Evolutionary conservation across 169 alveolate genomes (phyloP), one percentile per base, ranked within the genome.

Genomic region (Plasmodium yoelii): DNA sequence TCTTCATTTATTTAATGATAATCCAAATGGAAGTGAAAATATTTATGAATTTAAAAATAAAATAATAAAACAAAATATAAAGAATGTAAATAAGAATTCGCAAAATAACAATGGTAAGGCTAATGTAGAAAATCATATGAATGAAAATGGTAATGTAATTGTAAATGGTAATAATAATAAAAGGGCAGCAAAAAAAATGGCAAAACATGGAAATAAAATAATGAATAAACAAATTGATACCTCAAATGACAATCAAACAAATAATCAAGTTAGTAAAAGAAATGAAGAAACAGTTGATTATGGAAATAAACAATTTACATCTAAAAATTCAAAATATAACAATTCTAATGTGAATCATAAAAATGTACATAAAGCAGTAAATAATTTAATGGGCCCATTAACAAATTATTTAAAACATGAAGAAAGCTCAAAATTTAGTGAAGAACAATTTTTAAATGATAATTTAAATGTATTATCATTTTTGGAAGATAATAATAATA

Each of bases 381-480:
- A 10, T 73, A 34, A 10, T 73, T 26, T 15, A 72, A 8, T 9
- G 1, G 44, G 26, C 6, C 13, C 70, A 19, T 24, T 53, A 56
- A 46, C 49, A 56, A 60, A 57, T 46, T 74, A 42, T 28, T 42
- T 59, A 24, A 74, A 74, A 51, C 53, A 59, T 5, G 88, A 74
- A 49, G 88, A 74, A 2, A 39, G 24, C 9, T 18, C 73, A 10
- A 74, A 74, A 26, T 74, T 74, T 34, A 74, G 44, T 60, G 88
- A 74, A 26, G 88, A 74, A 28, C 88, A 74, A 60, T 74, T 74
- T 74, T 51, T 74, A 24, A 74, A 74, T 47, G 88, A 74, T 15
- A 74, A 53, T 39, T 28, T 74, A 26, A 74, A 74, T 53, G 88
- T 74, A 7, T 46, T 74, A 18, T 72, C 73, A 6, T 74, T 74